phyloP scores from a whole-genome alignment of 345 rosid species.

The Acer yangbiense region DNA sequence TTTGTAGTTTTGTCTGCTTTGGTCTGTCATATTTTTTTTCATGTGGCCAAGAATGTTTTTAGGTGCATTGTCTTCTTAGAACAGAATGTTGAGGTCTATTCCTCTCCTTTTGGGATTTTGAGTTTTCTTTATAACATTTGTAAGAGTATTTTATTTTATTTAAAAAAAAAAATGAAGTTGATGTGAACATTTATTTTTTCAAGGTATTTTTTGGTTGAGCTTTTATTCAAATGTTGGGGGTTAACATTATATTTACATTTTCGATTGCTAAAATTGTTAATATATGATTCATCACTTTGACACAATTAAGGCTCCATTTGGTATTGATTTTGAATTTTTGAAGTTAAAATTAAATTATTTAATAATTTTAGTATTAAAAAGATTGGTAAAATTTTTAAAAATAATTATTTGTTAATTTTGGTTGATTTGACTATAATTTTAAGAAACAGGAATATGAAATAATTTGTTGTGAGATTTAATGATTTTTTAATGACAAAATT shows the following conservation, averaged over 20 bases:
- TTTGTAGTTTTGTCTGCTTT: constrained; percentile 6
- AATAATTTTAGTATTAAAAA: no score
- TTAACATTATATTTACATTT: neutral
- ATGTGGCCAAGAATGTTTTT: constrained; percentile 8
- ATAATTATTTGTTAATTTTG: no score
- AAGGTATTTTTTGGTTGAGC: neutral
- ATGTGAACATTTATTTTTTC: neutral
- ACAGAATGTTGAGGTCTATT: neutral
- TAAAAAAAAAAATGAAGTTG: neutral
- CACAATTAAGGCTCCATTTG: neutral
- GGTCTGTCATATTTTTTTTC: neutral
- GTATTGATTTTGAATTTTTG: no score
- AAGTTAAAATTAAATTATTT: no score
- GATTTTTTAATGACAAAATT: no score
- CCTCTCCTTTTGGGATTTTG: neutral
- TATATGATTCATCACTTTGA: neutral
- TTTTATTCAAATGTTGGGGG: neutral
- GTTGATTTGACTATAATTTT: no score
- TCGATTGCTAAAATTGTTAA: no score
- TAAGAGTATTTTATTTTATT: neutral
- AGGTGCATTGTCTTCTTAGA: neutral
- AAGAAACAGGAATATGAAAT: no score
- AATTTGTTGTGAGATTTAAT: no score
- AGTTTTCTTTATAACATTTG: neutral
- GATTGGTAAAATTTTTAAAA: no score